phyloP scores from a whole-genome alignment of 106 monocot genomes.

The Iris macrosiphon region DNA sequence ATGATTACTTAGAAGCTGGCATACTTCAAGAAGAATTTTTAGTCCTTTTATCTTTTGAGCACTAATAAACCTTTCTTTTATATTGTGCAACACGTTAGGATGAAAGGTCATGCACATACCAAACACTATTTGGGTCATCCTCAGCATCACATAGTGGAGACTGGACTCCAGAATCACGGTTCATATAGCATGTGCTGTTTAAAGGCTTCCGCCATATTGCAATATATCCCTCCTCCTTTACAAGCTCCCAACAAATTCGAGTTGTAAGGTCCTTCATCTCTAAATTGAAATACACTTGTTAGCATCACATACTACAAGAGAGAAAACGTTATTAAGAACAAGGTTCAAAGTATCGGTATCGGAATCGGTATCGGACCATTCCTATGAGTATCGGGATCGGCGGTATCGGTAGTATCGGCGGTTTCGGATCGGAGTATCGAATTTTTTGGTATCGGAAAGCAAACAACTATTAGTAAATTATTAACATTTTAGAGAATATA shows the following conservation, averaged over 20 bases:
- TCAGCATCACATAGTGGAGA: slow-evolving; percentile 59
- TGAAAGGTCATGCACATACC: slow-evolving; percentile 43
- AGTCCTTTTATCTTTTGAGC: no score
- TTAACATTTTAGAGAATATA: no score
- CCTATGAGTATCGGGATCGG: no score
- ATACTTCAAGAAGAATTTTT: no score
- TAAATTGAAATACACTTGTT: slow-evolving; percentile 9
- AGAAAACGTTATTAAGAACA: neutral
- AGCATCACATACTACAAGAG: neutral
- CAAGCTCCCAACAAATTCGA: slow-evolving; percentile 81
- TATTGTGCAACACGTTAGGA: slow-evolving; percentile 6
- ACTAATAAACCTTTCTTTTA: slow-evolving; percentile 4
- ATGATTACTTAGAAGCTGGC: no score
- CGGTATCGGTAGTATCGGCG: no score
- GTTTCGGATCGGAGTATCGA: no score
- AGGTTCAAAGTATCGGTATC: no score
- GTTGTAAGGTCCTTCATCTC: slow-evolving; percentile 85
- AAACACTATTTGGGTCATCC: slow-evolving; percentile 72
- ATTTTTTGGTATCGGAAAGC: no score
- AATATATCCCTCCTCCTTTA: slow-evolving; percentile 86
- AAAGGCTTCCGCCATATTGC: slow-evolving; percentile 92
- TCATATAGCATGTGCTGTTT: slow-evolving; percentile 67
- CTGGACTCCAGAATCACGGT: slow-evolving; percentile 32
- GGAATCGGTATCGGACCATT: no score
- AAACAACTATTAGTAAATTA: no score